Evolutionary conservation across 176 grass and related monocot species (phyloP).

Genomic region (Microstegium vimineum): DNA sequence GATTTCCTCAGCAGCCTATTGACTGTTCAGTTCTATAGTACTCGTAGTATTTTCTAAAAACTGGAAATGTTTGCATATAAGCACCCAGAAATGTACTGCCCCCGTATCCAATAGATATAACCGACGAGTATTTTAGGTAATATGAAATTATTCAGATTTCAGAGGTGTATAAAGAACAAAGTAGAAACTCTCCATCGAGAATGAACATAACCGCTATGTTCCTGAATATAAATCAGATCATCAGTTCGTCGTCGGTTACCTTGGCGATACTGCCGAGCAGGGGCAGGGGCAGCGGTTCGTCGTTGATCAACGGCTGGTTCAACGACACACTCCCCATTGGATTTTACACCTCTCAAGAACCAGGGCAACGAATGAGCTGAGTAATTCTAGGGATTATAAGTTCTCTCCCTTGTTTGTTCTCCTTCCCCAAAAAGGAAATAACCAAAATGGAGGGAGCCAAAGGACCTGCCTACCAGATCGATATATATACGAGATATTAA

Average conservation of each 20-base stretch:
- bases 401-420: background rate
- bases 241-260: background rate
- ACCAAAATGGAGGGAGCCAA: background rate
- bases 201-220: background rate
- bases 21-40: background rate
- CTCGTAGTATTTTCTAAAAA: background rate
- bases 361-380: background rate
- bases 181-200: background rate
- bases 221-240: background rate
- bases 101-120: background rate
- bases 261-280: background rate
- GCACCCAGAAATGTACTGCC: background rate
- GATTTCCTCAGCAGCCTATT: background rate
- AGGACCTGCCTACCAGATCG: background rate
- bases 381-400: background rate
- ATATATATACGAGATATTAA: background rate
- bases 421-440: background rate
- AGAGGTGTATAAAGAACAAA: background rate
- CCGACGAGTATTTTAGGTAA: background rate
- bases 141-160: background rate
- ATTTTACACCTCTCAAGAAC: conserved; percentile 4
- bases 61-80: background rate
- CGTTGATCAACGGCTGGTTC: conserved; percentile 23
- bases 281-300: background rate
- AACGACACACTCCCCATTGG: conserved; percentile 40